Evolutionary conservation across 805 yeast genomes (phyloP).

Genomic region (Torulaspora maleeae): DNA sequence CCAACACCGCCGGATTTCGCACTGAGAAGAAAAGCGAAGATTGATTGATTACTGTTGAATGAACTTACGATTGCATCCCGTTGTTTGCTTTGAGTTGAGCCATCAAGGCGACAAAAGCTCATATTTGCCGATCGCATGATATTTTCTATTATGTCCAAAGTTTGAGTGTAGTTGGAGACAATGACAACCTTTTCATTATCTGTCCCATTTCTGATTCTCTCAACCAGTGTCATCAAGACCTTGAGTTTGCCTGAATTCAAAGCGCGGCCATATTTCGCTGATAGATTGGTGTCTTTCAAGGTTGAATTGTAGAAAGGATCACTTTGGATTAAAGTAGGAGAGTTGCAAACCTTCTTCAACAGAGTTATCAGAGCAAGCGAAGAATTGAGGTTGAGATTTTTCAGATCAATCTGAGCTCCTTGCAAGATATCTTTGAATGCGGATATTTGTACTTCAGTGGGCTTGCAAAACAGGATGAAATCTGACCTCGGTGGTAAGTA

Average conservation of each 20-base stretch:
- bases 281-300: constrained; percentile 9
- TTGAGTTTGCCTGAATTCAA: constrained; percentile 58
- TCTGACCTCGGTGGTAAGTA: constrained; percentile 75
- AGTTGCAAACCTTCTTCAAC: constrained; percentile 77
- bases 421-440: constrained; percentile 50
- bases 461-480: constrained; percentile 69
- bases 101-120: constrained; percentile 68
- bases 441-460: constrained; percentile 55
- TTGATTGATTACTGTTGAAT: constrained; percentile 52
- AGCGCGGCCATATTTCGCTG: constrained; percentile 17
- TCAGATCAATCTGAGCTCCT: constrained; percentile 29
- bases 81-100: constrained; percentile 64
- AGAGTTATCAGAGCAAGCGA: constrained; percentile 66
- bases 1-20: constrained; percentile 96
- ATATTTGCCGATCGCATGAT: constrained; percentile 47
- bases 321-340: constrained; percentile 57
- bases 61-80: constrained; percentile 62
- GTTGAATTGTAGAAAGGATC: constrained; percentile 38
- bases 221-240: constrained; percentile 53
- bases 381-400: constrained; percentile 33
- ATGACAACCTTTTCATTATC: constrained; percentile 71
- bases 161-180: constrained; percentile 83
- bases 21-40: constrained; percentile 69
- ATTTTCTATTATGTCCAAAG: constrained; percentile 69
- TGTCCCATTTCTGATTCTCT: constrained; percentile 40